Base-by-base conservation (phyloP, 2,329 filamentous ascomycete species). In the Cyanodermella asteris region DNA sequence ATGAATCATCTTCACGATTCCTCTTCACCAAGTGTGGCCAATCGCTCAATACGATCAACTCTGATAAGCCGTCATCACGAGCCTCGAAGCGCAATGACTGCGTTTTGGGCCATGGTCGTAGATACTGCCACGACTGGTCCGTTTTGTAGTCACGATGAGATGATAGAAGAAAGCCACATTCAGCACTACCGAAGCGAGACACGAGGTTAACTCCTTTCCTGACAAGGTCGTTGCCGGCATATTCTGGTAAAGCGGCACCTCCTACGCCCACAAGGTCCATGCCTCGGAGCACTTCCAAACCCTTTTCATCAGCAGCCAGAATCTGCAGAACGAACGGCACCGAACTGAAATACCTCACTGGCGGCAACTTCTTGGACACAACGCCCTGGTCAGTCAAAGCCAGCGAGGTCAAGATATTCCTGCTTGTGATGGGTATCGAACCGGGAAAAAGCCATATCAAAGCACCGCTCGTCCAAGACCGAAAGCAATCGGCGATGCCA, bases 191-290 rank as follows among this genome's bases (percentile, higher is more conserved):
- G 39, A 67, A 70, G 20, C 69, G 51, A 1, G 64, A 72, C 2
- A 71, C 46, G 4, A 73, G 52, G 6, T 60, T 62, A 2, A 73
- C 54, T 0, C 51, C 53, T 5, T 47, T 38, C 0, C 40, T 26
- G 1, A 69, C 57, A 3, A 73, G 48, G 3, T 40, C 38, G 28
- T 71, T 48, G 1, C 69, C 69, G 2, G 67, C 42, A 6, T 53
- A 28, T 4, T 40, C 31, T 3, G 63, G 55, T 2, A 73, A 39
- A 4, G 66, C 60, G 7, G 67, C 66, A 5, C 67, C 69, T 3
- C 68, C 68, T 0, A 72, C 63, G 5, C 66, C 66, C 0, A 73
- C 65, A 9, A 72, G 51, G 4, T 61, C 53, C 63, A 72, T 69
- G 0, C 33, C 36, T 33, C 47, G 44, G 3, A 70, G 46, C 3